phyloP scores from a whole-genome alignment of 192 early-diverging fungal species.

The Coemansia sp. region DNA sequence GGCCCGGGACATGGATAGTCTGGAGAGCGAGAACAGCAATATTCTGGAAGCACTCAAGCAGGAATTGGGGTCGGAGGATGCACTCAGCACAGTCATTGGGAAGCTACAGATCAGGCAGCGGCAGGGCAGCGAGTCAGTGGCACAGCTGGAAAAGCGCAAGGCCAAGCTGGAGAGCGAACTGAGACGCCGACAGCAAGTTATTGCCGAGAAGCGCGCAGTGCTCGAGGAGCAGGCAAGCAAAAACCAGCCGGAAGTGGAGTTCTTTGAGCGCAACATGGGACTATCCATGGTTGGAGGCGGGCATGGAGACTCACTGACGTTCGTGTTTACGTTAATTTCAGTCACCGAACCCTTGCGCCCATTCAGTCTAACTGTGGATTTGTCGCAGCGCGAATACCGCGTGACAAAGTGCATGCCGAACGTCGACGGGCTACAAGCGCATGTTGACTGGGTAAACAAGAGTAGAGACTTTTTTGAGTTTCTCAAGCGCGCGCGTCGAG shows the following conservation, averaged over 20 bases:
- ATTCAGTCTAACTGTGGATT: slow-evolving; percentile 56
- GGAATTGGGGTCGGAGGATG: slow-evolving; percentile 49
- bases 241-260: slow-evolving; percentile 57
- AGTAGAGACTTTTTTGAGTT: slow-evolving; percentile 68
- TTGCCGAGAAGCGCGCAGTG: slow-evolving; percentile 48
- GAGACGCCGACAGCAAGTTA: slow-evolving; percentile 48
- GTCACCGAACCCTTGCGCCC: slow-evolving; percentile 51
- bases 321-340: slow-evolving; percentile 65
- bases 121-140: slow-evolving; percentile 26
- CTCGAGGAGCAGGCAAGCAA: slow-evolving; percentile 49
- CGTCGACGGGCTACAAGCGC: slow-evolving; percentile 41
- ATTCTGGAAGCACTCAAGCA: slow-evolving; percentile 50
- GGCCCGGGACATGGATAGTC: slow-evolving; percentile 26
- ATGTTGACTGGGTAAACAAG: slow-evolving; percentile 55
- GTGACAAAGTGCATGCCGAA: slow-evolving; percentile 54
- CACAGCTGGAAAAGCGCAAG: slow-evolving; percentile 37
- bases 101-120: slow-evolving; percentile 42
- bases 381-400: slow-evolving; percentile 55
- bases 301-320: slow-evolving; percentile 54
- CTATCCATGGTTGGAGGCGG: slow-evolving; percentile 46
- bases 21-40: slow-evolving; percentile 35
- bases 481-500: slow-evolving; percentile 60
- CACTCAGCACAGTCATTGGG: slow-evolving; percentile 40
- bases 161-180: slow-evolving; percentile 48
- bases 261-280: slow-evolving; percentile 52